These are phyloP conservation scores for Annona cherimola DNA, from an alignment of 164 flowering plant species.

Conservation along the genomic window DNA sequence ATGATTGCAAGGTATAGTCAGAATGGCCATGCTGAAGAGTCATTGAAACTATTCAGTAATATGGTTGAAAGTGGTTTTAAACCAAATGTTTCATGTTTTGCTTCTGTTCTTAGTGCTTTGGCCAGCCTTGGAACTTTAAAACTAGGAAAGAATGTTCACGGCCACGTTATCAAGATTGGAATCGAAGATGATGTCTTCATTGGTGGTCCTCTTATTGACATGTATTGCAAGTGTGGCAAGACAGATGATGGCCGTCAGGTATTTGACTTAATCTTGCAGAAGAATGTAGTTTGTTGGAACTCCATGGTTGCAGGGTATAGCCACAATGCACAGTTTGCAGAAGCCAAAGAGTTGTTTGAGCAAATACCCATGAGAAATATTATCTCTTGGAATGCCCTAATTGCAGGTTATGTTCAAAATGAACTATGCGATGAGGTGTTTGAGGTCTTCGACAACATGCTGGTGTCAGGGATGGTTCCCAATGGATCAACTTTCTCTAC, in stretches of 20 bases:
- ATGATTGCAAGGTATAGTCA: conserved; percentile 31
- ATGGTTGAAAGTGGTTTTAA: conserved; percentile 20
- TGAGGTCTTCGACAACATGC: conserved; percentile 41
- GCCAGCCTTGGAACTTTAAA: conserved; percentile 14
- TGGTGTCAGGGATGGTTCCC: conserved; percentile 44
- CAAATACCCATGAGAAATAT: conserved; percentile 33
- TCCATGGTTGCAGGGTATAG: conserved; percentile 54
- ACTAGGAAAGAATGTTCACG: conserved; percentile 22
- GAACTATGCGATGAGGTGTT: conserved; percentile 38
- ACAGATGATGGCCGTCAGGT: conserved; percentile 33
- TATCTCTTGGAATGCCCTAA: conserved; percentile 49
- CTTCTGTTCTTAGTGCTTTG: conserved; percentile 22
- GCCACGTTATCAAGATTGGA: conserved; percentile 34
- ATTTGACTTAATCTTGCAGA: conserved; percentile 34
- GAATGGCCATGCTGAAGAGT: conserved; percentile 21
- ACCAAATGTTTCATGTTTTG: conserved; percentile 24
- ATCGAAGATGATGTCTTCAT: conserved; percentile 33
- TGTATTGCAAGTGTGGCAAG: conserved; percentile 53
- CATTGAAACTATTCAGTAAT: conserved; percentile 12
- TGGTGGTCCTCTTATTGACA: conserved; percentile 46
- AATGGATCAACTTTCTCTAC: conserved; percentile 45
- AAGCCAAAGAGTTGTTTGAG: conserved; percentile 45
- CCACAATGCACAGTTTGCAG: conserved; percentile 39
- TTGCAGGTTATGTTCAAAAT: conserved; percentile 39
- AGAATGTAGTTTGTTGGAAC: conserved; percentile 54